phyloP scores from a whole-genome alignment of 495 filamentous ascomycete genomes.

The Recurvomyces mirabilis region DNA sequence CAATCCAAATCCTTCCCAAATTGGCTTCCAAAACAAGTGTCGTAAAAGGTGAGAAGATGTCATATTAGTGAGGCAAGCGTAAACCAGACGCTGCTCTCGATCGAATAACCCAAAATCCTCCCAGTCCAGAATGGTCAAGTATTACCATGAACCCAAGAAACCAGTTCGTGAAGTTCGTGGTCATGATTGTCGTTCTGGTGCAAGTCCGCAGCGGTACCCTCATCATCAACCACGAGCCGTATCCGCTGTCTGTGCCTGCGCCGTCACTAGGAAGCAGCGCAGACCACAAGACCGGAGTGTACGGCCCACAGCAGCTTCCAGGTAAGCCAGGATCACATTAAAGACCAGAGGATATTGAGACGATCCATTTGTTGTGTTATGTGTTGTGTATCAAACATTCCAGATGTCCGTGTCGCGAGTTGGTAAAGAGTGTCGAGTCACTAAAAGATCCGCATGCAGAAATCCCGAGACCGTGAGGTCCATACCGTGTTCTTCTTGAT shows the following conservation, averaged over 20 bases:
- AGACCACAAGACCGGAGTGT: conserved; percentile 20
- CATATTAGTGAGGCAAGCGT: conserved; percentile 18
- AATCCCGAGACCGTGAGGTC: conserved; percentile 14
- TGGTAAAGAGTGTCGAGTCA: background rate
- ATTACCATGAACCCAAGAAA: background rate
- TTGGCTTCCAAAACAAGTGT: too few relatives aligned
- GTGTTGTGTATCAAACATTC: conserved; percentile 8
- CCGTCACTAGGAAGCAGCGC: too few relatives aligned
- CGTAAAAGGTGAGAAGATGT: background rate
- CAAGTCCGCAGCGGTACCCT: too few relatives aligned
- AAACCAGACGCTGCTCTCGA: conserved; percentile 11
- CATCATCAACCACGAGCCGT: conserved; percentile 8
- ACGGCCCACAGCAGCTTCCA: conserved; percentile 12
- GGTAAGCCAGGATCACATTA: background rate
- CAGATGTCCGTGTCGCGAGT: conserved; percentile 5
- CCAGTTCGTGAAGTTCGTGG: background rate
- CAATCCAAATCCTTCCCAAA: too few relatives aligned
- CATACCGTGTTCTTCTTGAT: conserved; percentile 9
- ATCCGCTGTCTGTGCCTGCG: conserved; percentile 19
- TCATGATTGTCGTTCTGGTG: background rate
- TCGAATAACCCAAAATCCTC: background rate
- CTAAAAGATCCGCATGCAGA: background rate
- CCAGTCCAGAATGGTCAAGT: background rate
- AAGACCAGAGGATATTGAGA: too few relatives aligned
- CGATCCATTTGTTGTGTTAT: too few relatives aligned